Evolutionary conservation across 495 filamentous ascomycete species (phyloP).

Genomic region (Bacidia rubella): DNA sequence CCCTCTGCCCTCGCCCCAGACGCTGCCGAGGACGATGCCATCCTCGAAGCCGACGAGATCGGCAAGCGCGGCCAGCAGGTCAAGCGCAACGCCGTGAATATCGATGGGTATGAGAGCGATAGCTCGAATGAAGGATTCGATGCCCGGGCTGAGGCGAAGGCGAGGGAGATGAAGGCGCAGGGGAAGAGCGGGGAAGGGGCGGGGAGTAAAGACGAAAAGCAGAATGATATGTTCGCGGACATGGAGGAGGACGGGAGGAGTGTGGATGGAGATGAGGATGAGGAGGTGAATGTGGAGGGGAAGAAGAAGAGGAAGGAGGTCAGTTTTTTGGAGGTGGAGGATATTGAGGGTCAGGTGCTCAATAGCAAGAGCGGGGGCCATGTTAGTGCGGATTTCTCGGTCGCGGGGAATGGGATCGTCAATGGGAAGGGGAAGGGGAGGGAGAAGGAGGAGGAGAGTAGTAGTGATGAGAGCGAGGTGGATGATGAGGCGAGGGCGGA

Average conservation of each 20-base stretch:
- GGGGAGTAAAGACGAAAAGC: constrained; percentile 46
- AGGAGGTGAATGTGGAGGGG: constrained; percentile 31
- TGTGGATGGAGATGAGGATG: constrained; percentile 36
- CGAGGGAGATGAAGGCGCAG: constrained; percentile 34
- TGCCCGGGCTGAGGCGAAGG: constrained; percentile 46
- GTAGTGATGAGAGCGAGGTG: constrained; percentile 52
- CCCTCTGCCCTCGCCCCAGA: constrained; percentile 77
- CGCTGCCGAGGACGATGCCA: constrained; percentile 62
- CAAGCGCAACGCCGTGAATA: constrained; percentile 83
- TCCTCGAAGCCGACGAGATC: constrained; percentile 85
- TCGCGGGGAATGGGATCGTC: constrained; percentile 28
- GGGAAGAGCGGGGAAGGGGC: constrained; percentile 26
- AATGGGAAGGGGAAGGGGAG: constrained; percentile 28
- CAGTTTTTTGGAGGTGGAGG: constrained; percentile 60
- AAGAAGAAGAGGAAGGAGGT: constrained; percentile 47
- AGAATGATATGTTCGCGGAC: constrained; percentile 85
- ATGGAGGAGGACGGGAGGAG: constrained; percentile 47
- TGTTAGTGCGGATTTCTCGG: constrained; percentile 43
- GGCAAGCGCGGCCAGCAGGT: constrained; percentile 62
- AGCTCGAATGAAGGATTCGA: constrained; percentile 86
- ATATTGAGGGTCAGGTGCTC: constrained; percentile 77
- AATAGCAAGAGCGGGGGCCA: constrained; percentile 58
- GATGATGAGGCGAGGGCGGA: constrained; percentile 61
- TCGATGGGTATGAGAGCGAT: constrained; percentile 94
- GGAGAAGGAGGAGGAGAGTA: constrained; percentile 14